These are phyloP conservation scores for Nakaseomyces glabratus DNA, from an alignment of 1,139 yeast species.

Conservation along the genomic window DNA sequence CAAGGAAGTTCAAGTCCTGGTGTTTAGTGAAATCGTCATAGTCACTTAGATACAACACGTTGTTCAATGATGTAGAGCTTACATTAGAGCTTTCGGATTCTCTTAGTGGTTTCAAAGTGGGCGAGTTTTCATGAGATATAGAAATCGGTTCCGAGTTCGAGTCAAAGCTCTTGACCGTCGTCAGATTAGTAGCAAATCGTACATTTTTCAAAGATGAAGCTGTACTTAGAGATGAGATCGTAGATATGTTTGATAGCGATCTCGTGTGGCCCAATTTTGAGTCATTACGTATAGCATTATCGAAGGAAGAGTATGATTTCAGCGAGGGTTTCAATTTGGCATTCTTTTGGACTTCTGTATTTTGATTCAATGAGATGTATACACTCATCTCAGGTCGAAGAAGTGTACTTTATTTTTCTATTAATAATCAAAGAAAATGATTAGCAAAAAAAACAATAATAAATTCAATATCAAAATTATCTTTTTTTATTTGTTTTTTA, in stretches of 20 bases:
- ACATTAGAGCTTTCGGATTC: not conserved
- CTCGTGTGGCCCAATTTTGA: not conserved
- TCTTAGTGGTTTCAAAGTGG: conserved; percentile 2
- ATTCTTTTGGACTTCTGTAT: not conserved
- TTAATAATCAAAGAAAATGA: not conserved
- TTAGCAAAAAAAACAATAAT: not conserved
- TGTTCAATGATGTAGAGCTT: not conserved
- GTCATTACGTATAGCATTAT: not conserved
- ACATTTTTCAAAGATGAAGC: conserved; percentile 12
- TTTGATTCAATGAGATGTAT: not conserved
- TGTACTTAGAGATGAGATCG: not conserved
- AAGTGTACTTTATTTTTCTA: not conserved
- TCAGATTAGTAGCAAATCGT: conserved; percentile 28
- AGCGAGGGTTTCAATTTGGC: conserved; percentile 6
- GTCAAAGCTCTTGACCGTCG: conserved; percentile 28
- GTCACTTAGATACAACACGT: conserved; percentile 3
- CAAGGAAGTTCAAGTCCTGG: conserved; percentile 1
- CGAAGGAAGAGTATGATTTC: conserved; percentile 4
- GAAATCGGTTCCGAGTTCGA: conserved; percentile 25
- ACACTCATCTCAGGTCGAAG: not conserved
- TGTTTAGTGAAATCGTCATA: conserved; percentile 4
- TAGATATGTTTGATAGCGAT: conserved; percentile 1
- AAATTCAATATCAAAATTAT: no score
- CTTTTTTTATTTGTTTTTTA: no score
- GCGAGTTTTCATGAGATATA: conserved; percentile 16